Conservation (phyloP, 371 early-diverging fungal genomes). For the Mortierella polycephala region DNA sequence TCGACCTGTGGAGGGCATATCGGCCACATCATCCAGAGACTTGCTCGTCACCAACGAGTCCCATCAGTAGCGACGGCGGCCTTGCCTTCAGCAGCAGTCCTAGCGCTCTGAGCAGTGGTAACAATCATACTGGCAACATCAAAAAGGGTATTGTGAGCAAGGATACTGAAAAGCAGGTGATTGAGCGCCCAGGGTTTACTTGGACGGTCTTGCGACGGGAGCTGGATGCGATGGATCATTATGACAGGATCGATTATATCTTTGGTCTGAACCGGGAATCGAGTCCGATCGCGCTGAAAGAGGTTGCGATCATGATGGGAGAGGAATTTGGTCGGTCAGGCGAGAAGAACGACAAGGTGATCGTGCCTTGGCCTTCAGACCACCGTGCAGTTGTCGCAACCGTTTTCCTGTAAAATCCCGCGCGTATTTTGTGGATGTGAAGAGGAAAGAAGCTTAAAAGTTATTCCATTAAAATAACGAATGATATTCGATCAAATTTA, state of each 20-base stretch:
- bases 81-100: not conserved
- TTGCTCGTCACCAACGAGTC: constrained; percentile 1
- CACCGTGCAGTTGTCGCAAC: constrained; percentile 55
- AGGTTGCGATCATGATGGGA: constrained; percentile 34
- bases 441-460: not conserved
- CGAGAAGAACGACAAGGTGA: constrained; percentile 43
- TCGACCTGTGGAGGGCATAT: constrained; percentile 51
- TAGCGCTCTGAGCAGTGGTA: not conserved
- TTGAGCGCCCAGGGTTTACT: constrained; percentile 38
- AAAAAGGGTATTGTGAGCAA: not conserved
- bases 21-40: constrained; percentile 8
- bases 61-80: constrained; percentile 2
- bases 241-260: constrained; percentile 55
- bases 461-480: too few species aligned
- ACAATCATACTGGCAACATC: not conserved
- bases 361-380: constrained; percentile 53
- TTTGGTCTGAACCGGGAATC: constrained; percentile 43
- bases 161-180: constrained; percentile 14
- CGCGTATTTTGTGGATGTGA: not conserved
- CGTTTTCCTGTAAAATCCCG: constrained; percentile 23
- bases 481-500: too few species aligned
- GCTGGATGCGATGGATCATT: constrained; percentile 34
- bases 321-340: constrained; percentile 28
- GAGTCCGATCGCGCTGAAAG: constrained; percentile 49
- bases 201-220: constrained; percentile 31